Base-by-base conservation (phyloP, 306 rosid species). In the Malus sylvestris region DNA sequence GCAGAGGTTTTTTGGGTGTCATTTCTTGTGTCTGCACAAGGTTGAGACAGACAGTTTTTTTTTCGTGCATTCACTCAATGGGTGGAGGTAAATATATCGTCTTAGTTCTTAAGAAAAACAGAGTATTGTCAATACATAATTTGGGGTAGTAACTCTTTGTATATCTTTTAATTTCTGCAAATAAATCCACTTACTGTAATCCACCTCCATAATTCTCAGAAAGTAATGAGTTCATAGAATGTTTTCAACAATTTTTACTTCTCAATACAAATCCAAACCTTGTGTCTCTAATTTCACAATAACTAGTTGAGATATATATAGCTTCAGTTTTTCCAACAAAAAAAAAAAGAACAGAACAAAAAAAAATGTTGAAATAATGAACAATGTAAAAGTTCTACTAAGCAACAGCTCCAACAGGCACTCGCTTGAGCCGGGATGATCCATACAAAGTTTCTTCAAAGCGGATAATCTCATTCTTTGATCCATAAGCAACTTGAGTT, bases 401-500 rank as follows among this genome's bases (percentile, higher is more conserved):
- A 78, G 88, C 96, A 79, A 84, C 77, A 76, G 96, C 99, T 77
- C 96, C 97, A 81, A 92, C 93, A 51, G 98, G 93, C 63, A 96
- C 91, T 29, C 80, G 89, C 90, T 96, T 91, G 79, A 96, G 86
- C 86, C 99, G 87, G 75, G 99, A 96, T n/a, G 95, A 87, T 81
- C 99, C 99, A 20, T 92, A 96, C 7, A 96, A 81, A 46, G 96
- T 92, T 79, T 96, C 97, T 83, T 96, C 99, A n/a, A 96, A 92
- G 64, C 99, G 83, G 71, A 91, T 88, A 72, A 96, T 88, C 90
- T 96, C 99, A 10, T 92, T 81, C 82, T 91, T 92, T 30, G 99
- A 96, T 51, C 99, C 99, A 71, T 89, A 96, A 25, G 99, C 99
- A 51, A 96, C 99, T 79, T 96, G 99, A 78, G 97, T 92, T 80